phyloP scores from a whole-genome alignment of 1,284 basidiomycete species.

The Microbotryomycetes sp. region DNA sequence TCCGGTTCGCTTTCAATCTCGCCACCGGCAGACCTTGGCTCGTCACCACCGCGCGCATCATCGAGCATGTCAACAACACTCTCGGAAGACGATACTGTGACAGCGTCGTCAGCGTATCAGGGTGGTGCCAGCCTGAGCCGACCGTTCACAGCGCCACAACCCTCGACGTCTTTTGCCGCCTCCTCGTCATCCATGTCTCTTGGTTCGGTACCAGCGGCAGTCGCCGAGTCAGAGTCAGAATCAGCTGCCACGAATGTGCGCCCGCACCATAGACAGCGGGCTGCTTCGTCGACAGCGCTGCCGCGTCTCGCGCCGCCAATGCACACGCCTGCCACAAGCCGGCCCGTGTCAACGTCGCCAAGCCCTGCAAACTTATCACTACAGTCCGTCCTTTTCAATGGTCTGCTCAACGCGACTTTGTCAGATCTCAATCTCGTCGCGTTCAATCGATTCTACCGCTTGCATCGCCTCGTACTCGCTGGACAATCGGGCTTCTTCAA shows the following conservation, averaged over 20 bases:
- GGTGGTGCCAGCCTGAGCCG: not conserved
- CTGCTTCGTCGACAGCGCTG: not conserved
- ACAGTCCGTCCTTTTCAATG: not conserved
- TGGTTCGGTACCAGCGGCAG: not conserved
- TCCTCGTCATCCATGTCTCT: not conserved
- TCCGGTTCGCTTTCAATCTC: not conserved
- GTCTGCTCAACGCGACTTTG: constrained; percentile 1
- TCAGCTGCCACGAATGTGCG: not conserved
- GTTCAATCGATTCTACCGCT: constrained; percentile 49
- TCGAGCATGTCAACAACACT: not conserved
- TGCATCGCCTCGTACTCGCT: constrained; percentile 79
- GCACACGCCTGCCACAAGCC: not conserved
- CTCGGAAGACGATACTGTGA: not conserved
- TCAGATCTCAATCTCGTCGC: constrained; percentile 6
- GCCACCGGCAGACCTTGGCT: not conserved
- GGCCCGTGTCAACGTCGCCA: not conserved
- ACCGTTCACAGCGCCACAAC: not conserved
- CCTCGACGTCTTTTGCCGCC: no score
- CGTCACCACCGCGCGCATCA: not conserved
- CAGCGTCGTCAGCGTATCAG: not conserved
- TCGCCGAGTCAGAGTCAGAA: not conserved
- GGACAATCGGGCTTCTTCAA: constrained; percentile 71
- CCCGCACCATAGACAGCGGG: not conserved
- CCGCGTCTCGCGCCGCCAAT: not conserved
- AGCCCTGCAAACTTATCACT: not conserved